phyloP scores from a whole-genome alignment of 2,329 filamentous ascomycete species.

The Arthrobotrys pseudoclavata region DNA sequence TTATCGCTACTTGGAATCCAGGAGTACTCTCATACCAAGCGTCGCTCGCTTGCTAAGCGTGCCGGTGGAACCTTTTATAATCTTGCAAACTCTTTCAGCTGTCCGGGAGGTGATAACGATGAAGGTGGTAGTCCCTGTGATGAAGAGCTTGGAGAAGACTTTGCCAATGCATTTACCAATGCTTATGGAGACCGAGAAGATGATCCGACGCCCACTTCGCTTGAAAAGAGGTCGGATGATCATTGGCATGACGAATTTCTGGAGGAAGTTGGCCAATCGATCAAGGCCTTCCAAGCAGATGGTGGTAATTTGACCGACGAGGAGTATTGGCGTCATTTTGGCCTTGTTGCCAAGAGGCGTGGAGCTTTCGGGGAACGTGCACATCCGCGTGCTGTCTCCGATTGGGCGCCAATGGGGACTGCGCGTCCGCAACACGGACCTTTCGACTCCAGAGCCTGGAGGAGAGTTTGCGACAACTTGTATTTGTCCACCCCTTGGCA shows the following conservation, averaged over 20 bases:
- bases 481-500: conserved; percentile 14
- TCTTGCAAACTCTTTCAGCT: conserved; percentile 33
- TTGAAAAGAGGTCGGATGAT: conserved; percentile 32
- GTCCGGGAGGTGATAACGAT: conserved; percentile 11
- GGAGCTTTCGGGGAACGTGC: conserved; percentile 26
- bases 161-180: conserved; percentile 32
- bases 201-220: conserved; percentile 22
- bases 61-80: conserved; percentile 37
- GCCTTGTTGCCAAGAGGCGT: conserved; percentile 33
- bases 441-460: conserved; percentile 10
- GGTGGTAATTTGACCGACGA: conserved; percentile 47
- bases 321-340: conserved; percentile 48
- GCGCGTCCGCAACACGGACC: conserved; percentile 23
- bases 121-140: conserved; percentile 29
- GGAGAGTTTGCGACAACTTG: conserved; percentile 3
- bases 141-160: conserved; percentile 32
- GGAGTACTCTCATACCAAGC: conserved; percentile 44
- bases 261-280: conserved; percentile 47
- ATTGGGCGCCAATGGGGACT: conserved; percentile 22
- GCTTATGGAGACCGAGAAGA: conserved; percentile 42
- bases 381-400: conserved; percentile 17
- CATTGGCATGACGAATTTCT: conserved; percentile 32
- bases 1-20: conserved; percentile 33
- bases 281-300: conserved; percentile 33
- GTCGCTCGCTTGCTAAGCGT: conserved; percentile 39